Evolutionary conservation across 148 eudicot genomes (phyloP), one percentile per base, ranked within the genome.

Genomic region (Amaranthus cruentus): DNA sequence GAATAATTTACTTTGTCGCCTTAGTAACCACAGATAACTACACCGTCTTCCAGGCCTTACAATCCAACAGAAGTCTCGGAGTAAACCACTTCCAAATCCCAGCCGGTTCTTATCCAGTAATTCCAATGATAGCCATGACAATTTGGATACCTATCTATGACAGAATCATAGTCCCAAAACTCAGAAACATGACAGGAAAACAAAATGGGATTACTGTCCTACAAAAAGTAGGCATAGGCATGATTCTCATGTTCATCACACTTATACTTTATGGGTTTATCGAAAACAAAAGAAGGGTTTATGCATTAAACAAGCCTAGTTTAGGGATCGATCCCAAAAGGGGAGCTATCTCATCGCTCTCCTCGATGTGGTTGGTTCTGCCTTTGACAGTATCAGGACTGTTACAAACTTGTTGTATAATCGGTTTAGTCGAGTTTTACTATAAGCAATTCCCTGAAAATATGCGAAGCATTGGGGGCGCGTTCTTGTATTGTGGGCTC

Each of bases 381-480:
- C 96, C 86, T 7, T 57, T 90, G 69, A 63, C 61, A 0, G 28
- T 84, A 9, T 57, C 85, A 4, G 96, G 92, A 0, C 53, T 90
- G 6, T 84, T 90, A 0, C 90, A 88, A 60, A 89, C 89, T 3
- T 88, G 88, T 50, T 6, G 80, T 4, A 50, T 81, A 42, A 76
- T 88, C 2, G 86, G 85, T 2, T 72, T 69, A 6, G 80, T 84
- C 10, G 92, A 90, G 68, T 88, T 90, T 55, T 90, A 77, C 52
- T 88, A 88, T 70, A 87, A 81, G 55, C 87, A 90, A 72, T 81
- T 90, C 13, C 92, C 96, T 4, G 90, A 90, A 72, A 87, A 85
- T 9, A 90, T 90, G 96, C 84, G 90, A 69, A 90, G 92, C 70
- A 76, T 90, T 56, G 96, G 82, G 8, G 87, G 86, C 2, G 81